phyloP scores from a whole-genome alignment of 2,329 filamentous ascomycete genomes.

The Apiospora hydei region DNA sequence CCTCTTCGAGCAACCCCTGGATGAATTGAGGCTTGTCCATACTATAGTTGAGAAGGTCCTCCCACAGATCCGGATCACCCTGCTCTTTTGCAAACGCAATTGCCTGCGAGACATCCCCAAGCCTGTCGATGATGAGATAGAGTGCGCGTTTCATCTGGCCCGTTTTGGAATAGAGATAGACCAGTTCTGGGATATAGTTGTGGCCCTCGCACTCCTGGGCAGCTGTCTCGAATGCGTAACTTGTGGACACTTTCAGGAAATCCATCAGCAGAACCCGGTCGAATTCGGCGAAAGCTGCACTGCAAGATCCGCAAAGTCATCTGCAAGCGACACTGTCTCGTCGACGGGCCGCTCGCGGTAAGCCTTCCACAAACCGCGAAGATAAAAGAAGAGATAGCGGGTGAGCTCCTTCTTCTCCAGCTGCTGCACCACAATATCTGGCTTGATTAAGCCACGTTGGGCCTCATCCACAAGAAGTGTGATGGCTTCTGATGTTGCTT shows the following conservation, averaged over 20 bases:
- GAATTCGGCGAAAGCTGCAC: slow-evolving; percentile 83
- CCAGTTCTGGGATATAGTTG: slow-evolving; percentile 89
- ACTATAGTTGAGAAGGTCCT: slow-evolving; percentile 90
- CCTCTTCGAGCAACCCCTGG: slow-evolving; percentile 87
- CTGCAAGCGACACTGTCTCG: slow-evolving; percentile 74
- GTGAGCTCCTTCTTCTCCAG: slow-evolving; percentile 71
- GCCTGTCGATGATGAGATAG: slow-evolving; percentile 91
- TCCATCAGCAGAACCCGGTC: slow-evolving; percentile 83
- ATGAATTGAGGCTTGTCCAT: slow-evolving; percentile 99
- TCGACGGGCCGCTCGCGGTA: slow-evolving; percentile 63
- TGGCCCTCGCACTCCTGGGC: slow-evolving; percentile 80
- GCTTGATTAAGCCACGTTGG: slow-evolving; percentile 83
- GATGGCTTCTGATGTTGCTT: slow-evolving; percentile 83
- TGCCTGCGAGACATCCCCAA: slow-evolving; percentile 88
- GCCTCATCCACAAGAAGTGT: slow-evolving; percentile 89
- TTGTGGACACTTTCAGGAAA: slow-evolving; percentile 83
- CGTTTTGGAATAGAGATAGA: slow-evolving; percentile 93
- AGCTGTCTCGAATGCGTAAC: slow-evolving; percentile 86
- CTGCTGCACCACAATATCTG: slow-evolving; percentile 79
- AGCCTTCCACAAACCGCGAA: slow-evolving; percentile 83
- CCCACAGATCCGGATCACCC: slow-evolving; percentile 91
- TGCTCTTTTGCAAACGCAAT: slow-evolving; percentile 96
- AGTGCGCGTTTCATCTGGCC: slow-evolving; percentile 92
- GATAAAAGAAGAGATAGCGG: slow-evolving; percentile 90
- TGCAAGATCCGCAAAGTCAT: slow-evolving; percentile 86